phyloP scores from a whole-genome alignment of 2,329 filamentous ascomycete species.

The Massarina eburnea region DNA sequence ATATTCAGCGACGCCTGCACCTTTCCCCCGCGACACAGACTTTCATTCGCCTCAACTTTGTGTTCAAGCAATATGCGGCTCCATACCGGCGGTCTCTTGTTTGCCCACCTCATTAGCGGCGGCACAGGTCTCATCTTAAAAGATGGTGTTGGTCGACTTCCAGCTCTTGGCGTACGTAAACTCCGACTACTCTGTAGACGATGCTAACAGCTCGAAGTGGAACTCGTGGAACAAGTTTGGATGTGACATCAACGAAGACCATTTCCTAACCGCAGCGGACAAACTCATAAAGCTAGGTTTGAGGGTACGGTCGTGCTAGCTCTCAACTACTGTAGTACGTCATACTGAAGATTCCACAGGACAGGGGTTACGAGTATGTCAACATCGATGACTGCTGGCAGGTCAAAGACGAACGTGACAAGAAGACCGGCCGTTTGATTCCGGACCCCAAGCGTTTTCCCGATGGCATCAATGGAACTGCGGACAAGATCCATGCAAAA shows the following conservation, averaged over 20 bases:
- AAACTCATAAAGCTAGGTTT: constrained; percentile 54
- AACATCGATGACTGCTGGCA: constrained; percentile 62
- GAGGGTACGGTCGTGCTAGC: constrained; percentile 25
- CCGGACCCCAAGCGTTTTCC: constrained; percentile 50
- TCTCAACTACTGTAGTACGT: not conserved
- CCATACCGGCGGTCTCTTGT: not conserved
- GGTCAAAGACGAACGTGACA: constrained; percentile 45
- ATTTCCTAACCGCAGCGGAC: constrained; percentile 53
- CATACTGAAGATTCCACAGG: constrained; percentile 18
- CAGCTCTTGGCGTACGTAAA: constrained; percentile 18
- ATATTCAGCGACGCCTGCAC: too few species aligned
- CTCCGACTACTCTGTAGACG: not conserved
- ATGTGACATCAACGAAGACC: constrained; percentile 54
- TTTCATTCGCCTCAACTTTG: not conserved
- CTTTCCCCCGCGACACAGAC: too few species aligned
- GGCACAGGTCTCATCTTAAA: constrained; percentile 8
- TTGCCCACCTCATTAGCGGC: not conserved
- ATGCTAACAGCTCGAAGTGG: constrained; percentile 32
- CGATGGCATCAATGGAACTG: constrained; percentile 56
- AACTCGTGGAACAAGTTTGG: constrained; percentile 58
- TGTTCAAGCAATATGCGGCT: not conserved
- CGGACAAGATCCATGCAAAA: constrained; percentile 55
- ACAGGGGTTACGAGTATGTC: constrained; percentile 56
- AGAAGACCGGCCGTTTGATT: constrained; percentile 47
- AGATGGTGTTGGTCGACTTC: constrained; percentile 17